Evolutionary conservation across 371 early-diverging fungal genomes (phyloP), one percentile per base, ranked within the genome.

Genomic region (Apophysomyces sp.): DNA sequence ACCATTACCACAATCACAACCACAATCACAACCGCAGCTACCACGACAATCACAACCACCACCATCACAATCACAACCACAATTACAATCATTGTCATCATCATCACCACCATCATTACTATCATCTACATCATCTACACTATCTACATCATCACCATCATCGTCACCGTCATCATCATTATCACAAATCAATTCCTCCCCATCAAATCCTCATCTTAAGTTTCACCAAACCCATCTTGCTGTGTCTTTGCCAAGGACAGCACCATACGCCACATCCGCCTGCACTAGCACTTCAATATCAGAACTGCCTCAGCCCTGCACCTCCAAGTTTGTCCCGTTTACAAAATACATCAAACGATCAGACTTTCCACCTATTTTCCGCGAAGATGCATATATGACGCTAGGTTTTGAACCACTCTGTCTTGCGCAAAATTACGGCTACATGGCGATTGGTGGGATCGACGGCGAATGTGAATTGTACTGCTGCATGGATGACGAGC

Each of bases 351-450:
- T 86, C 15, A 58, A 63, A 36, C 70, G 72, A 21, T 65, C 72
- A 2, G 57, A 76, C 12, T 84, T 74, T 49, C 69, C 68, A 12
- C 69, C 65, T 24, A 56, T 73, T 13, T 44, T 41, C 60, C 55
- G 73, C 53, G 63, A 67, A 30, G 56, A 68, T 32, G 51, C 82
- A 12, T 68, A 77, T 37, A 30, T 77, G 11, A 29, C 70, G 7
- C 41, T 77, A 2, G 65, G 62, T 5, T 77, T 75, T 65, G 77
- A 78, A 15, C 76, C 79, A 1, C 52, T 84, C 31, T 84, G 86
- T 52, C 31, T 86, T 26, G 80, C 78, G 5, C 76, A 80, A 39
- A 76, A 74, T 30, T 83, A 80, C 39, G 86, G 86, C 7, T 86
- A 81, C 56, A 75, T 86, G 67, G 84, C 76, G 6, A 73, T 82